Evolutionary conservation across 108 stramenopile genomes (phyloP).

Genomic region (Phaeodactylum tricornutum): DNA sequence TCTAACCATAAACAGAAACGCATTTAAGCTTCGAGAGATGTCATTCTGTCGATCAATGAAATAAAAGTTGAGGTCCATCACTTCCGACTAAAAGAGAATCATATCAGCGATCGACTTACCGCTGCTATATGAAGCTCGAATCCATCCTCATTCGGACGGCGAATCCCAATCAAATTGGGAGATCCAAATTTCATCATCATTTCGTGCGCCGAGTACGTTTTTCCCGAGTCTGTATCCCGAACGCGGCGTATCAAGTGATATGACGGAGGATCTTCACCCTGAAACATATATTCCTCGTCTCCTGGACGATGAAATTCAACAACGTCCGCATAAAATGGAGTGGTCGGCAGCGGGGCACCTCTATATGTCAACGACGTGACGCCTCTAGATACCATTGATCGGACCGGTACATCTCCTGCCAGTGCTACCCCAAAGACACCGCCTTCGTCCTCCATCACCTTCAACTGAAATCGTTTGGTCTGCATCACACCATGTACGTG

Average conservation of each 20-base stretch:
- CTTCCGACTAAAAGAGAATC: no score
- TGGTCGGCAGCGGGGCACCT: background rate
- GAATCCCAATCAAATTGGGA: slow-evolving; percentile 34
- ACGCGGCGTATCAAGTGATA: slow-evolving; percentile 21
- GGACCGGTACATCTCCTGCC: slow-evolving; percentile 35
- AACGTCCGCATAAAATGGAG: slow-evolving; percentile 13
- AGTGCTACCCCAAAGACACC: slow-evolving; percentile 38
- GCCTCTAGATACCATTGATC: slow-evolving; percentile 38
- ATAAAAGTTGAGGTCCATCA: no score
- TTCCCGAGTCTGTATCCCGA: slow-evolving; percentile 10
- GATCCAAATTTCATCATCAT: slow-evolving; percentile 7
- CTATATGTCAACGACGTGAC: slow-evolving; percentile 20
- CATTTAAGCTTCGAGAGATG: background rate
- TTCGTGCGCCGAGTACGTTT: slow-evolving; percentile 13
- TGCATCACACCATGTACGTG: slow-evolving; percentile 8
- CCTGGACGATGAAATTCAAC: slow-evolving; percentile 6
- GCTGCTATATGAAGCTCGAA: slow-evolving; percentile 23
- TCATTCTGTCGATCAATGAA: no score
- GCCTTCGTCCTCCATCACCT: background rate
- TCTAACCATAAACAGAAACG: slow-evolving; percentile 17
- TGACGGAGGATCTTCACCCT: slow-evolving; percentile 9
- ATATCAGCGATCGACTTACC: no score
- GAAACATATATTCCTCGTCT: slow-evolving; percentile 21
- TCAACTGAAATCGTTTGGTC: background rate
- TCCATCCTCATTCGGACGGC: slow-evolving; percentile 18